Base-by-base conservation (phyloP, 108 stramenopile genomes). In the Mayamaea pseudoterrestris region DNA sequence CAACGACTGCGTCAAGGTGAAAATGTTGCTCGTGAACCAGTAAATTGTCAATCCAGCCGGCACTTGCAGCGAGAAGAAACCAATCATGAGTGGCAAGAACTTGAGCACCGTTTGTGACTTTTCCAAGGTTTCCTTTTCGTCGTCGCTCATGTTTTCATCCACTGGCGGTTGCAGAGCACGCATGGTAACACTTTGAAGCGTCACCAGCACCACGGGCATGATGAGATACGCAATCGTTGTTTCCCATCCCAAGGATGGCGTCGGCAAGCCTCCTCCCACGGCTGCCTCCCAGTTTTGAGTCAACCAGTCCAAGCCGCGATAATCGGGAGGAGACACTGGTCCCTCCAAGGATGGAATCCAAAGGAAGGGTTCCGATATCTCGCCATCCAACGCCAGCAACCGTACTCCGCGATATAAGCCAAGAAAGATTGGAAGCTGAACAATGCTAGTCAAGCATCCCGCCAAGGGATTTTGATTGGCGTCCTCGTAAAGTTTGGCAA, bases 21-120 rank as follows among this genome's bases (percentile, higher is more conserved):
- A 80, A 29, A 86, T 36, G 67, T 94, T 96, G 43, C 86, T 80
- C 9, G 86, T 86, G 56, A 94, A 83, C 95, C 95, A 96, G 61
- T 96, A 96, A 34, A 96, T 78, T 8, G 91, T 93, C 42, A 96
- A 60, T 5, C 90, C 95, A n/a, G 95, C 87, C 44, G 95, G 95
- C 12, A 96, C 95, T 64, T 93, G 93, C 21, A 93, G 65, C 35
- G 79, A 79, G 62, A 94, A 94, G 71, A 75, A 94, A 35, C 93
- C 93, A 61, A 96, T 92, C 73, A 94, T 68, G 30, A 96, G 68
- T 1, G 95, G 93, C 21, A 96, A 74, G 44, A 92, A 89, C 55
- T 93, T 96, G 52, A 96, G 61, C 24, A 92, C 43, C 7, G 17
- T 56, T 53, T 84, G 74, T 11, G 82, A 72, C 27, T 44, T 63